Base-by-base conservation (phyloP, 177 flowering plant genomes). In the Vitis hybrid region DNA sequence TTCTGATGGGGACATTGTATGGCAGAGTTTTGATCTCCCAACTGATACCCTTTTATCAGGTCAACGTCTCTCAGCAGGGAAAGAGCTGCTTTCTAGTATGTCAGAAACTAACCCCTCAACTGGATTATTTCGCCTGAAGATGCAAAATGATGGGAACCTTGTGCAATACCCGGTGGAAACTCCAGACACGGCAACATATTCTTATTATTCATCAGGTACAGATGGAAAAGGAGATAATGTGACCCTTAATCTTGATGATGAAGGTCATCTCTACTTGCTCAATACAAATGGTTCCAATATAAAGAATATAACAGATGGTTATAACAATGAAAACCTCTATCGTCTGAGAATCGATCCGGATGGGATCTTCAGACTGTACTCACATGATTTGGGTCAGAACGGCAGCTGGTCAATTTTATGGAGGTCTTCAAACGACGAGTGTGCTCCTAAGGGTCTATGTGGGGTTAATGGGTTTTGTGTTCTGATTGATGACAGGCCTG, bases 1-100 rank as follows among this genome's bases (percentile, higher is more conserved):
- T 21, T 49, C 58, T 1, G 11, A 61, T 2, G 52, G 61, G 10
- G 45, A 4, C 10, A 66, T 66, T 15, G 18, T 66, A 23, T 67
- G 75, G 75, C 70, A 60, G 52, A 72, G 61, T 51, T 75, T 75
- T 26, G 68, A 57, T 15, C 10, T 2, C 26, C 79, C 64, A 15
- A 76, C 79, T 0, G 76, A 72, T 39, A 76, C 73, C 62, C 50
- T 76, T 59, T 34, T 72, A 39, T 19, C 62, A 1, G 56, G 73
- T 6, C 79, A 76, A 32, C 62, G 1, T 3, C 67, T 73, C 3
- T n/a, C 12, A 0, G 59, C 39, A 2, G 66, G 57, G 15, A 66
- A 11, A 1, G 34, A 45, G 51, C 14, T 60, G 66, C 0, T 52
- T 2, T 70, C 72, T 17, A 70, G 60, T 14, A 1, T 23, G 4